These are phyloP conservation scores for Coleophoma eucalyptorum DNA, from an alignment of 2,329 filamentous ascomycete species.

Conservation along the genomic window DNA sequence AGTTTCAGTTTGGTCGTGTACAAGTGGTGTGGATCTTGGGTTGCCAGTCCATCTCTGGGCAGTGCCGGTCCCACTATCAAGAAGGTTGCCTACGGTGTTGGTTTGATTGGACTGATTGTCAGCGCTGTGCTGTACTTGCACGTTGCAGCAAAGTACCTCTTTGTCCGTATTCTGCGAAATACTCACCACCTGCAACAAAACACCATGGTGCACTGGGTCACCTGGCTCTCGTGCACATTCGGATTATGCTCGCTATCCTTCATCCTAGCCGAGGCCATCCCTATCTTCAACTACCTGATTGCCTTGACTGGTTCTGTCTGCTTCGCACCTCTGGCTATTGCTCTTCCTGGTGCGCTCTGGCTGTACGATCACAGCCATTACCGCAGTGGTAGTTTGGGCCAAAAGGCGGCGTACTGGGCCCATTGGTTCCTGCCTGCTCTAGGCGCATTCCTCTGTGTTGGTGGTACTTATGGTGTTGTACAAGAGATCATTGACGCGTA, in stretches of 20 bases:
- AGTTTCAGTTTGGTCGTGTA: constrained; percentile 51
- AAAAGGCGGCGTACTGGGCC: constrained; percentile 24
- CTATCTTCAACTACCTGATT: constrained; percentile 48
- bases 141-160: constrained; percentile 47
- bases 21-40: constrained; percentile 57
- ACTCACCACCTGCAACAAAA: constrained; percentile 46
- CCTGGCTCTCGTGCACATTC: constrained; percentile 43
- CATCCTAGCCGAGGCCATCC: constrained; percentile 45
- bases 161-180: constrained; percentile 46
- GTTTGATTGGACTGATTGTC: constrained; percentile 47
- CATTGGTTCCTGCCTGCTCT: constrained; percentile 29
- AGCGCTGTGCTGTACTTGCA: constrained; percentile 34
- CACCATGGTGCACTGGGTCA: constrained; percentile 43
- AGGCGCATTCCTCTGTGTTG: constrained; percentile 31
- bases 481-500: constrained; percentile 47
- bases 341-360: constrained; percentile 44
- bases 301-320: constrained; percentile 43
- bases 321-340: constrained; percentile 44
- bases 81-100: constrained; percentile 57
- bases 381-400: constrained; percentile 27
- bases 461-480: constrained; percentile 39
- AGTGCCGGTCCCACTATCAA: constrained; percentile 56
- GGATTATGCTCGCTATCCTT: constrained; percentile 38
- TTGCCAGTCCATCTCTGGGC: constrained; percentile 58
- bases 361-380: constrained; percentile 40